Percentiles rank a stretch among this genome's conserved stretches.
These are phyloP conservation scores for Epipyxis sp. DNA, from an alignment of 108 stramenopile species.

Conservation along the genomic window DNA sequence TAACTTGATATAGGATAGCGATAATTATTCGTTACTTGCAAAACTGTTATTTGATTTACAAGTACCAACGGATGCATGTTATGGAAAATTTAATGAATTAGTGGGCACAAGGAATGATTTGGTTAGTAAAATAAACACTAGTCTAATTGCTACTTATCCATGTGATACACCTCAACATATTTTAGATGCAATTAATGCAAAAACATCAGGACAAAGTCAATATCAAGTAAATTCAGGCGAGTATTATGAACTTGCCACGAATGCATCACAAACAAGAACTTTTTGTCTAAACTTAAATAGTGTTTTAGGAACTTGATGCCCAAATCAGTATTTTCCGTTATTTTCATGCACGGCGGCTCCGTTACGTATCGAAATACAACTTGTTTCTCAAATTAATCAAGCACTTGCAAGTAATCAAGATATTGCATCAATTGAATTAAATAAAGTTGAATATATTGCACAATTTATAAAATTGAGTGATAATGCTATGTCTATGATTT, in stretches of 20 bases:
- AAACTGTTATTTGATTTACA: conserved; percentile 2
- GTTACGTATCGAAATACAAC: not conserved
- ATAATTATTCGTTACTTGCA: not conserved
- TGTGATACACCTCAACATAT: not conserved
- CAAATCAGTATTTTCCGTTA: not conserved
- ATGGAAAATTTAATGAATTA: too few relatives aligned
- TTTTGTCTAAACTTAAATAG: too few relatives aligned
- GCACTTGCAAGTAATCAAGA: not conserved
- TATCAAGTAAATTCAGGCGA: not conserved
- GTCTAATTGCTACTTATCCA: not conserved
- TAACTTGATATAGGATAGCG: not conserved
- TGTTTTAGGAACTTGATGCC: not conserved
- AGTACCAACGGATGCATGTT: not conserved
- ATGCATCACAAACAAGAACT: not conserved
- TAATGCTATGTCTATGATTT: not conserved
- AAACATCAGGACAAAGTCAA: not conserved
- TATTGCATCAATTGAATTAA: not conserved
- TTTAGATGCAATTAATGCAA: not conserved
- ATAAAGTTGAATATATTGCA: not conserved
- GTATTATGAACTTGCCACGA: not conserved
- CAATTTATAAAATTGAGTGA: not conserved
- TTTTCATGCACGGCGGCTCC: too few relatives aligned
- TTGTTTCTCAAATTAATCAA: not conserved
- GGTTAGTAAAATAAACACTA: not conserved
- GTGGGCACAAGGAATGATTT: too few relatives aligned